Base-by-base conservation (phyloP, 352 stramenopile genomes). In the Pythium folliculosum region DNA sequence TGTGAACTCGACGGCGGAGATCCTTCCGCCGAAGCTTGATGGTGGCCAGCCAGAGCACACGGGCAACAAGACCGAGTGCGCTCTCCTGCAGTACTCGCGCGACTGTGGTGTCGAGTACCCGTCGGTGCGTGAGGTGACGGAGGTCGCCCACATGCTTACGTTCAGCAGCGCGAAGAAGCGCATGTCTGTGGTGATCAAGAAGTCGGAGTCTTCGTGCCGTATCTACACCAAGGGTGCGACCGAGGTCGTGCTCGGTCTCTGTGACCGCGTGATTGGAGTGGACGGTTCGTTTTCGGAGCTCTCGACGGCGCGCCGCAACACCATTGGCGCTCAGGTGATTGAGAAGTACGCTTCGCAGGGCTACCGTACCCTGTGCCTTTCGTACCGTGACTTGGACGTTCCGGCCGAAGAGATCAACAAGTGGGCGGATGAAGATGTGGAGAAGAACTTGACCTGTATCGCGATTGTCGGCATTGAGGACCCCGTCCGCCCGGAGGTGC, bases 381-480 rank as follows among this genome's bases (percentile, higher is more conserved):
- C 91, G 19, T 94, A 97, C 64, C 81, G 81, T 21, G 89, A 97
- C 67, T 77, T 94, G 35, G 77, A 93, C 19, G 71, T 67, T 27
- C 85, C 79, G 0, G 71, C 73, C 0, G 85, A 90, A 0, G 75
- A 92, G 50, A 85, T 92, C 55, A 88, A 69, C 48, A 77, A 85
- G 69, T 92, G 82, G 82, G 19, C 72, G 2, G 86, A 92, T 32
- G 83, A 92, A 30, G 81, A 94, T 32, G 78, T 96, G 8, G 91
- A 98, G 60, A 95, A 76, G 32, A 78, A 98, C 40, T 64, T 98
- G 17, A 95, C 86, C 14, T 96, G 89, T 63, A 75, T 97, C 22
- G 80, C 70, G 21, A 90, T 98, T 60, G 93, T 98, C 12, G 95
- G 92, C 30, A 98, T 98, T 57, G 90, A 98, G 75, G 95, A 98